These are phyloP conservation scores for Fusarium nodosum DNA, from an alignment of 2,329 filamentous ascomycete species.

Conservation along the genomic window DNA sequence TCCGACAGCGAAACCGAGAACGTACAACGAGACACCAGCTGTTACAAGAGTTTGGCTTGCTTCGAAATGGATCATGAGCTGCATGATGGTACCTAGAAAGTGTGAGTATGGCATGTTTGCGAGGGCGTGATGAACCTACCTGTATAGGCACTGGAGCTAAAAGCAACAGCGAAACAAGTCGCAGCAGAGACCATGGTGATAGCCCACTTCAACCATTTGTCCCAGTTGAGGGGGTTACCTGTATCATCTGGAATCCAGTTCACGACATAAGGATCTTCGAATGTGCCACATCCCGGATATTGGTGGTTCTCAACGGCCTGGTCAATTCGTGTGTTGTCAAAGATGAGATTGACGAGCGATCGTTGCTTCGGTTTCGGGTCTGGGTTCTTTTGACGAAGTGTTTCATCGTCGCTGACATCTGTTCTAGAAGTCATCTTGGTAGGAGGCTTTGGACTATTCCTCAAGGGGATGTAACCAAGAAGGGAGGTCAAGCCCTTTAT, in stretches of 20 bases:
- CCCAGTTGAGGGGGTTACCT: slow-evolving; percentile 74
- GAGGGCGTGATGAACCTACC: slow-evolving; percentile 56
- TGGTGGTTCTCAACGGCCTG: slow-evolving; percentile 66
- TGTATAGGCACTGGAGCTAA: slow-evolving; percentile 77
- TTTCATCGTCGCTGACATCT: slow-evolving; percentile 36
- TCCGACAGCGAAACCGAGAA: slow-evolving; percentile 72
- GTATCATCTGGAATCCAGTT: slow-evolving; percentile 76
- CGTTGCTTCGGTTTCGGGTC: slow-evolving; percentile 11
- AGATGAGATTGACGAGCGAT: slow-evolving; percentile 59
- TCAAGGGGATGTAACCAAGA: slow-evolving; percentile 19
- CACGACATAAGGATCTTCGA: slow-evolving; percentile 76
- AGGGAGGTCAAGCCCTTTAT: slow-evolving; percentile 31
- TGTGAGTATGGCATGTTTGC: not conserved
- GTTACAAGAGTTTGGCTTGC: slow-evolving; percentile 67
- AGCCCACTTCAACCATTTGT: slow-evolving; percentile 71
- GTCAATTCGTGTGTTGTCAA: slow-evolving; percentile 70
- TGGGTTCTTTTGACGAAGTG: slow-evolving; percentile 28
- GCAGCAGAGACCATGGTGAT: slow-evolving; percentile 74
- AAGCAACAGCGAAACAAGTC: slow-evolving; percentile 76
- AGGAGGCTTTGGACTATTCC: slow-evolving; percentile 4
- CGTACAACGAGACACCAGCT: slow-evolving; percentile 74
- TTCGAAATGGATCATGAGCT: slow-evolving; percentile 69
- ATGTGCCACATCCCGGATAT: slow-evolving; percentile 73
- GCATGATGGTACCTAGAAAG: slow-evolving; percentile 51
- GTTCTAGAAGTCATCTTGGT: slow-evolving; percentile 15